Base-by-base conservation (phyloP, 2,329 filamentous ascomycete species). In the Ambrosiella xylebori region DNA sequence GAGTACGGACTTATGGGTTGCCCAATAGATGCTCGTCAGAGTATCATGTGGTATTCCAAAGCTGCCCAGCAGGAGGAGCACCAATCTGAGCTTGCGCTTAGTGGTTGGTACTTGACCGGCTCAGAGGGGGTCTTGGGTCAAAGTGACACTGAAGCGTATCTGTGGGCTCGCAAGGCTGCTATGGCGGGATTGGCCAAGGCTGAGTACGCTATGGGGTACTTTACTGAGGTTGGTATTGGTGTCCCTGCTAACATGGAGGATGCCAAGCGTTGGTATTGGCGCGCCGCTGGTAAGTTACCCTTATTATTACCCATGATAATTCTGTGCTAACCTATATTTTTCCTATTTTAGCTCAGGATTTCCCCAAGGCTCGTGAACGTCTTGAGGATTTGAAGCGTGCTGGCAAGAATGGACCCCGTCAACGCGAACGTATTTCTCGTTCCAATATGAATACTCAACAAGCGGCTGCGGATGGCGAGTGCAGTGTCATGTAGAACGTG, bases 231-330 rank as follows among this genome's bases (percentile, higher is more conserved):
- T 54, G 93, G 93, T 11, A 97, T 98, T 64, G 93, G 93, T 37
- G 83, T 88, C 63, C 76, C 84, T 13, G 82, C 86, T 7, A 94
- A 91, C 68, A 66, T 96, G 64, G 93, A 98, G 65, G 93, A 97
- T 71, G 93, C 91, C 19, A 96, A 95, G 76, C 81, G 89, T 65
- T 98, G 93, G 93, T 98, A 98, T 72, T 96, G 90, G 79, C 79
- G 91, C 69, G 90, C 93, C 71, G 93, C 93, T 68, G 86, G 91
- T 96, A 76, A 81, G 88, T 82, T 61, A 60, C 9, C 7, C 7
- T 51, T 9, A 49, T 44, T 37, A 11, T 45, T 38, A 36, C 9
- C 44, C 54, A 8, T 39, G 35, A 35, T 51, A 19, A 2, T 36
- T 4, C 54, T 11, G 57, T 59, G 61, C 68, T 72, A 64, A 72